These are phyloP conservation scores for Zygotorulaspora florentina DNA, from an alignment of 805 yeast species.

Conservation along the genomic window DNA sequence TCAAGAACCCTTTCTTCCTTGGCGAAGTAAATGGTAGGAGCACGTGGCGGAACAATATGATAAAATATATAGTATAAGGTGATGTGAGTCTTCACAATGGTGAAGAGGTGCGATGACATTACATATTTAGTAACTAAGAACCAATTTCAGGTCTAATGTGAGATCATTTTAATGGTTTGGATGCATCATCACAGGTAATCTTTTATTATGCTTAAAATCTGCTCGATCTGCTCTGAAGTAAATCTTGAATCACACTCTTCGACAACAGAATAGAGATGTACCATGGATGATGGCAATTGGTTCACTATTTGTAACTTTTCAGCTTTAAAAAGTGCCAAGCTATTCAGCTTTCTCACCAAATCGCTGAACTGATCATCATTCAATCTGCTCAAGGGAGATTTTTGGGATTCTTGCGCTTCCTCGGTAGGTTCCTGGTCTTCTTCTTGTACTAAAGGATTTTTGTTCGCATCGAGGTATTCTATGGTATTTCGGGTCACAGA, in stretches of 20 bases:
- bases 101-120: no score
- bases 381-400: constrained; percentile 27
- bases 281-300: constrained; percentile 73
- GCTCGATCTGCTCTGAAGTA: constrained; percentile 58
- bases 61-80: no score
- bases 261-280: constrained; percentile 69
- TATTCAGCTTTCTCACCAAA: constrained; percentile 29
- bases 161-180: no score
- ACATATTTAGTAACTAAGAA: background rate
- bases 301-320: constrained; percentile 84
- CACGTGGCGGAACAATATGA: constrained; percentile 39
- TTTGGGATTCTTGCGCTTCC: constrained; percentile 15
- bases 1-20: background rate
- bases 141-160: no score
- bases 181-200: constrained; percentile 28
- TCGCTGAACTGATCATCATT: constrained; percentile 31
- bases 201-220: constrained; percentile 53
- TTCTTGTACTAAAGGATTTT: constrained; percentile 18
- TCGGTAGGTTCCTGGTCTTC: constrained; percentile 17
- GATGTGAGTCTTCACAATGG: no score
- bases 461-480: constrained; percentile 23
- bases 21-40: background rate
- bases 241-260: constrained; percentile 93
- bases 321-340: constrained; percentile 64
- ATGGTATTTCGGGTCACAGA: constrained; percentile 35